These are phyloP conservation scores for Actinomucor elegans DNA, from an alignment of 371 early-diverging fungal genomes.

Conservation along the genomic window DNA sequence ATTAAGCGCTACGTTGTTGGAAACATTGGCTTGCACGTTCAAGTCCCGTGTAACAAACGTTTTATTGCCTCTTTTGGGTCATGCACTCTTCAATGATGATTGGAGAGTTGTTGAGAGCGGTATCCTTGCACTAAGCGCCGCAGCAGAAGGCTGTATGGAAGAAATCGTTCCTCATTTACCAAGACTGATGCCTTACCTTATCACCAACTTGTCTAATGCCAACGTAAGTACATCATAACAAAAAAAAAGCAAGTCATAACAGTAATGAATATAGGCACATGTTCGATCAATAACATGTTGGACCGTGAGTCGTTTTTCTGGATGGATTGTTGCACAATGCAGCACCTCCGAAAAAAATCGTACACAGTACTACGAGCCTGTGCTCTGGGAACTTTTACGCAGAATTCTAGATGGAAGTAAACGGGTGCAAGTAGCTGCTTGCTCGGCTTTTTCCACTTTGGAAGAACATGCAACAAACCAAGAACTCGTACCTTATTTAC, in stretches of 20 bases:
- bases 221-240: conserved; percentile 46
- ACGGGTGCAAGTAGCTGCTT: conserved; percentile 94
- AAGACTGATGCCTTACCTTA: conserved; percentile 79
- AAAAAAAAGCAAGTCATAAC: not conserved
- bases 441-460: conserved; percentile 90
- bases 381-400: conserved; percentile 75
- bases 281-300: conserved; percentile 95
- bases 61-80: conserved; percentile 80
- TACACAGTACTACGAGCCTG: conserved; percentile 74
- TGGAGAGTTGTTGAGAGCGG: conserved; percentile 92
- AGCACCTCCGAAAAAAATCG: conserved; percentile 59
- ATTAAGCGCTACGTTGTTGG: conserved; percentile 93
- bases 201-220: conserved; percentile 70
- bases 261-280: conserved; percentile 59
- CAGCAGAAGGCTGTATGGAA: conserved; percentile 84
- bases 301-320: conserved; percentile 90
- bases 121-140: conserved; percentile 93
- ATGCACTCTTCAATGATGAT: conserved; percentile 71
- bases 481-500: conserved; percentile 80
- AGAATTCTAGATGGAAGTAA: conserved; percentile 88
- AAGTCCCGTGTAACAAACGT: conserved; percentile 70
- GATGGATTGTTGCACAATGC: conserved; percentile 74
- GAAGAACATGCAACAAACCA: conserved; percentile 84
- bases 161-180: conserved; percentile 88
- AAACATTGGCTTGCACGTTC: conserved; percentile 82